Conservation (phyloP, 345 rosid genomes). For the Microthlaspi erraticum region DNA sequence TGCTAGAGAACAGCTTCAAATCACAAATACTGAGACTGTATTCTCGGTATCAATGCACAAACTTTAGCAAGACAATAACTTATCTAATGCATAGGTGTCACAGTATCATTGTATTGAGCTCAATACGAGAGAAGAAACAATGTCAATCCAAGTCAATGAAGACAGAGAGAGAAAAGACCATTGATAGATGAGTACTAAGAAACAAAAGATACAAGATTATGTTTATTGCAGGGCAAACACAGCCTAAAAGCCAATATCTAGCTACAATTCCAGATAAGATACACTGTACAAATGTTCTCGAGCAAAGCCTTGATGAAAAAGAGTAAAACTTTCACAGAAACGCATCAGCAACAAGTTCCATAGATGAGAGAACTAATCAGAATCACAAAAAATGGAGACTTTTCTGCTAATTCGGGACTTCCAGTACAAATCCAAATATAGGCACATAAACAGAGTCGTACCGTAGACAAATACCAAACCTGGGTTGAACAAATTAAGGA, state of each 20-base stretch:
- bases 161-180: slow-evolving; percentile 1
- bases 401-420: neutral
- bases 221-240: slow-evolving; percentile 11
- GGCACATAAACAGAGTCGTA: slow-evolving; percentile 9
- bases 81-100: neutral
- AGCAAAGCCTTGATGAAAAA: slow-evolving; percentile 18
- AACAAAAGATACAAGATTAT: slow-evolving; percentile 23
- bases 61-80: neutral
- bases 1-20: neutral
- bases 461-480: slow-evolving; percentile 4
- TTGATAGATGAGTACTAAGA: neutral
- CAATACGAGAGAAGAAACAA: neutral
- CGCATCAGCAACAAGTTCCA: slow-evolving; percentile 5
- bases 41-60: neutral
- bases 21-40: neutral
- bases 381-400: slow-evolving; percentile 11
- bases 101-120: neutral
- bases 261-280: slow-evolving; percentile 8
- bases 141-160: neutral
- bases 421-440: neutral
- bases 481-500: neutral
- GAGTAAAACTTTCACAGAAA: slow-evolving; percentile 1
- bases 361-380: slow-evolving; percentile 5
- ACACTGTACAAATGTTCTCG: neutral
- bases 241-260: slow-evolving; percentile 8